Evolutionary conservation across 31 red algal genomes (phyloP).

Genomic region (Porphyra umbilicalis): DNA sequence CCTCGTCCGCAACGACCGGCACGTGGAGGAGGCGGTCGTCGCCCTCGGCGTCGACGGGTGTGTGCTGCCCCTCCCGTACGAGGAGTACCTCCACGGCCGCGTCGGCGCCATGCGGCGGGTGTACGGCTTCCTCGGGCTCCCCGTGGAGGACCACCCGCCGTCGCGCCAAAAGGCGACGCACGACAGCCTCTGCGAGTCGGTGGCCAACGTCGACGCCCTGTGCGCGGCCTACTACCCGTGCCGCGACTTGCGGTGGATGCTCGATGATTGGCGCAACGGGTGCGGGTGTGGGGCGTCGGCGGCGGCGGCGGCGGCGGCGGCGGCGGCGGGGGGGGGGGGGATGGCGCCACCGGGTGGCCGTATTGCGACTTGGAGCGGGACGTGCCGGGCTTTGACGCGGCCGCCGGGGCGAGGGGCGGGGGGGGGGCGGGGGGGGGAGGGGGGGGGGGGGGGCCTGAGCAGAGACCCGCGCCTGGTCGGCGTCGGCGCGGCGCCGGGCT

Average conservation of each 20-base stretch:
- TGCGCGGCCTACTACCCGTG: slow-evolving; percentile 12
- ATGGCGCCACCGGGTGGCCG: too few species aligned
- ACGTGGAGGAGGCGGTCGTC: slow-evolving; percentile 12
- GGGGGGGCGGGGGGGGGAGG: too few species aligned
- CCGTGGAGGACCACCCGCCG: not conserved
- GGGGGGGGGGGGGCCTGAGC: too few species aligned
- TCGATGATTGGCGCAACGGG: slow-evolving; percentile 25
- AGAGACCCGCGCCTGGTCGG: too few species aligned
- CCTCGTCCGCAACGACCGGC: slow-evolving; percentile 12
- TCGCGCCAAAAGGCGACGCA: slow-evolving; percentile 8
- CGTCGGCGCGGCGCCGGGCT: too few species aligned
- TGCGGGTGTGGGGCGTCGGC: slow-evolving; percentile 28
- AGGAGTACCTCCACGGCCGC: slow-evolving; percentile 23
- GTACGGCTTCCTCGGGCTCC: slow-evolving; percentile 13
- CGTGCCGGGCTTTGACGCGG: too few species aligned
- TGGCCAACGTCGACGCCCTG: slow-evolving; percentile 10
- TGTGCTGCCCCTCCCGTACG: slow-evolving; percentile 31
- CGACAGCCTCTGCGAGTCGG: slow-evolving; percentile 12
- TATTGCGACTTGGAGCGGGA: too few species aligned
- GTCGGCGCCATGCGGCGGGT: not conserved
- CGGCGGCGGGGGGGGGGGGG: not conserved
- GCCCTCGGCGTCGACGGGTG: slow-evolving; percentile 7
- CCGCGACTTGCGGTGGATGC: not conserved
- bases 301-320: not conserved
- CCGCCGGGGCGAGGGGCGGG: too few species aligned